Evolutionary conservation across 352 stramenopile species (phyloP).

Genomic region (Phytophthora hibernalis): DNA sequence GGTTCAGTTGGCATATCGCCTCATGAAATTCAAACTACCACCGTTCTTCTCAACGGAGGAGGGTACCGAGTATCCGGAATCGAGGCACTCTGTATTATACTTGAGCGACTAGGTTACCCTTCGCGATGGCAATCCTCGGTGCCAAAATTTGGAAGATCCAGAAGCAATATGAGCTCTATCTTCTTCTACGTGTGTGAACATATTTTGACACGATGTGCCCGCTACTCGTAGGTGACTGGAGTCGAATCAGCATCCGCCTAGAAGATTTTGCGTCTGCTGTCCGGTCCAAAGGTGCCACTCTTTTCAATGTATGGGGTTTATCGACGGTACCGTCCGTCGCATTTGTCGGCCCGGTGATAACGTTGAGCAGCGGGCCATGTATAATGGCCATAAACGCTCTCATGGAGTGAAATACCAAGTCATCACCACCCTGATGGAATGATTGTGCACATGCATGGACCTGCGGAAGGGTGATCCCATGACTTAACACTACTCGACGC

Average conservation of each 20-base stretch:
- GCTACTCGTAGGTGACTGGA: not conserved
- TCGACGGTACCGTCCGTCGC: not conserved
- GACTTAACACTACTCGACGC: not conserved
- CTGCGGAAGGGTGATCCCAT: not conserved
- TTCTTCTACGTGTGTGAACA: slow-evolving; percentile 7
- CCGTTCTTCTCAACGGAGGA: slow-evolving; percentile 9
- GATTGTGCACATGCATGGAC: slow-evolving; percentile 2
- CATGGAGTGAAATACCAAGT: slow-evolving; percentile 3
- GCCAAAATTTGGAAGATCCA: slow-evolving; percentile 1
- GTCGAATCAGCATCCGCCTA: slow-evolving; percentile 1
- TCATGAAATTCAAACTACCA: slow-evolving; percentile 6
- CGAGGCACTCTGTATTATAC: slow-evolving; percentile 10
- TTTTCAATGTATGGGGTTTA: slow-evolving; percentile 5
- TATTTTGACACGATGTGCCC: not conserved
- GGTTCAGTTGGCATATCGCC: not conserved
- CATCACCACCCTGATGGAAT: not conserved
- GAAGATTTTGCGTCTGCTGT: slow-evolving; percentile 5
- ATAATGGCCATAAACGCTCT: slow-evolving; percentile 4
- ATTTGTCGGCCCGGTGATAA: slow-evolving; percentile 4
- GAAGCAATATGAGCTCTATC: not conserved
- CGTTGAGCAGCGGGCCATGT: slow-evolving; percentile 1
- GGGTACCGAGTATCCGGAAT: slow-evolving; percentile 14
- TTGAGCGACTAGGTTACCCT: slow-evolving; percentile 12
- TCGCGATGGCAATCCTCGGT: slow-evolving; percentile 5
- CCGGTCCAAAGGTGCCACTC: not conserved